phyloP scores from a whole-genome alignment of 768 basidiomycete species.

The Tylopilus sp. region DNA sequence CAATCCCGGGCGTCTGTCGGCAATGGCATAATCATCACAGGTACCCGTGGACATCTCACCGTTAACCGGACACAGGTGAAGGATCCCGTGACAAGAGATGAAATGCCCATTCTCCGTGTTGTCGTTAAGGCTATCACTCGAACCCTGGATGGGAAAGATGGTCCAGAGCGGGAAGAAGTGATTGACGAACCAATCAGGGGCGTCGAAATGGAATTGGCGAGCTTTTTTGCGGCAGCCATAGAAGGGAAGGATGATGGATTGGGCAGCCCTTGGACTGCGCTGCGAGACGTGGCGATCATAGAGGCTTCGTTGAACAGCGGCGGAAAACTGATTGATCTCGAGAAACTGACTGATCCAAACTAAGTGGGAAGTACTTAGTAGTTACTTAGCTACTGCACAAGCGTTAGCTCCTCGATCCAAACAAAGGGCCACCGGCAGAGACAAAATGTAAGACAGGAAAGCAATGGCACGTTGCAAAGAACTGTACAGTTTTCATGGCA shows the following conservation, averaged over 20 bases:
- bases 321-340: constrained; percentile 58
- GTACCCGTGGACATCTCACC: constrained; percentile 59
- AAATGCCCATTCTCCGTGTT: constrained; percentile 34
- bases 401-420: too few species aligned
- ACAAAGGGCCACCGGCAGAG: too few species aligned
- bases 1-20: constrained; percentile 33
- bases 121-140: constrained; percentile 34
- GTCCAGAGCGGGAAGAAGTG: constrained; percentile 39
- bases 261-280: constrained; percentile 59
- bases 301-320: constrained; percentile 70
- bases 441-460: too few species aligned
- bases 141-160: constrained; percentile 16
- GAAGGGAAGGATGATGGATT: constrained; percentile 48
- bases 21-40: constrained; percentile 47
- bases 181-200: constrained; percentile 50
- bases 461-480: too few species aligned
- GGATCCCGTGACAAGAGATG: constrained; percentile 23
- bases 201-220: constrained; percentile 52
- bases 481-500: too few species aligned
- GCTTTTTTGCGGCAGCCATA: constrained; percentile 55
- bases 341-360: constrained; percentile 26
- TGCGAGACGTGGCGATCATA: constrained; percentile 77
- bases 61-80: constrained; percentile 33
- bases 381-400: too few species aligned
- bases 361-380: neutral